Evolutionary conservation across 345 rosid species (phyloP), one percentile per base, ranked within the genome.

Genomic region (Dimocarpus longan): DNA sequence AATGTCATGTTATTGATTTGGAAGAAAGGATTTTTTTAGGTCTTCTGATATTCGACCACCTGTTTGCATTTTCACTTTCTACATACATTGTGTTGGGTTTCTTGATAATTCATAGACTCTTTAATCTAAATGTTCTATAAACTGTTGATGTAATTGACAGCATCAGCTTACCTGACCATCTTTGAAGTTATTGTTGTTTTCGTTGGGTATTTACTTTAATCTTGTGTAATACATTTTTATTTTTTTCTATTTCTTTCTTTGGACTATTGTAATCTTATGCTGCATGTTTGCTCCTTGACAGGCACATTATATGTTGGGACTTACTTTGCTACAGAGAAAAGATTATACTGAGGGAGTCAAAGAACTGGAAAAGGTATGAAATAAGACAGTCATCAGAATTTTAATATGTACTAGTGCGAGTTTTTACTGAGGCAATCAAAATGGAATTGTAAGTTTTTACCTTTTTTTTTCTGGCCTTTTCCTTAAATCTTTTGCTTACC

Each of bases 261-360:
- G 62, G 76, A 39, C 68, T 32, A 68, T 48, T 81, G 12, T n/a
- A 7, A 71, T 75, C 15, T 68, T 40, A 68, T 75, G 39, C 3
- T 67, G 32, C 43, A 8, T 73, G 15, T 80, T 70, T 81, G 16
- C 68, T 48, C 24, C 80, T 40, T 86, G 76, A 73, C 84, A 95
- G 99, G 97, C 88, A 59, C 94, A 91, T 80, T 92, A 93, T 85
- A 89, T 91, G 95, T 78, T 93, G 76, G 99, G 99, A 79, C 95
- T 88, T 72, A 91, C 97, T 19, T 88, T 92, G 82, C 85, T 93
- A 48, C 83, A 89, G 83, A 89, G 50, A 78, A 57, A 78, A 56
- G 85, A 89, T 68, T 88, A 85, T 79, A 28, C 86, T 21, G 87
- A 80, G 65, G 99, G 98, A 70, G 86, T 88, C 77, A 92, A 84